Base-by-base conservation (phyloP, 345 rosid genomes). In the Boechera stricta region DNA sequence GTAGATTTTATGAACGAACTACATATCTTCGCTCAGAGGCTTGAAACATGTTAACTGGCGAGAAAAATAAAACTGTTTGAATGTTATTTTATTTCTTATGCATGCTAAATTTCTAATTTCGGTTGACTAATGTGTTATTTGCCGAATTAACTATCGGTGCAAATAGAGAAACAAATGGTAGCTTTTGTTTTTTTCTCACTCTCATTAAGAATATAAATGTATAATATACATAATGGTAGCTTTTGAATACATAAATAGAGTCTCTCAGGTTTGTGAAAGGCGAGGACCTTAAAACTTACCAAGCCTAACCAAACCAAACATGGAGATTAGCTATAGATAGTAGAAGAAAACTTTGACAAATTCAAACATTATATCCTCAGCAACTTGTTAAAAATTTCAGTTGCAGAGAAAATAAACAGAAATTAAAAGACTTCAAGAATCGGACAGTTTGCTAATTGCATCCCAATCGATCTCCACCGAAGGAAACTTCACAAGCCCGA, bases 381-480 rank as follows among this genome's bases (percentile, higher is more conserved):
- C 56, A 45, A 57, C 66, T 67, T 45, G 66, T 58, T 58, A 44
- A 57, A 71, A 44, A 7, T 1, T 44, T 45, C 24, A 45, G 24
- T 58, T 71, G 45, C 55, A 57, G 13, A 70, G 64, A 31, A 18
- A 1, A 32, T 26, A 7, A 28, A 11, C 10, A 38, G 1, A 38
- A 18, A 63, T 2, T 41, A 24, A 26, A 44, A 64, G 38, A 64
- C 26, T 38, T 74, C 47, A 79, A 57, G 60, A 74, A 52, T 80
- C 76, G 13, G 80, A 80, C 28, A 75, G 71, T 66, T 81, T 81
- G 42, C 72, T 74, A 39, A 88, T 86, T 1, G 88, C 90, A 69
- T 86, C 91, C 96, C 96, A 90, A 62, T 91, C 96, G 12, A 91
- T 91, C 85, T 91, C 95, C 69, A 85, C 80, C 0, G 95, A 90